Base-by-base conservation (phyloP, 1,284 basidiomycete species). In the Rhodotorula sp. region DNA sequence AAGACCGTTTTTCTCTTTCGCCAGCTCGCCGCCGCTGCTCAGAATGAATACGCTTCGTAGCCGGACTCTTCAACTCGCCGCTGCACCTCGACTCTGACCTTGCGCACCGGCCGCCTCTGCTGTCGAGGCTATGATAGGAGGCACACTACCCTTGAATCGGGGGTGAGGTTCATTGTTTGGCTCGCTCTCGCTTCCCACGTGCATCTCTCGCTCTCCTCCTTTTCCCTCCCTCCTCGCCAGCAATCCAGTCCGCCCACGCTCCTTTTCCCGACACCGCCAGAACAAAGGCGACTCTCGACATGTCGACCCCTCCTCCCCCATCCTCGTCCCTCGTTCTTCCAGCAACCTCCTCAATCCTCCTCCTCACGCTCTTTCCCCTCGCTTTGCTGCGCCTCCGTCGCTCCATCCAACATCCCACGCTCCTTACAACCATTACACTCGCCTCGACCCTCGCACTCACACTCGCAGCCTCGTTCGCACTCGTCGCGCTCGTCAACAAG, bases 401-500 rank as follows among this genome's bases (percentile, higher is more conserved):
- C 34, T 22, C 24, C 5, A 5, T 4, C 5, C 27, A 2, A 6
- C 11, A 3, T 2, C 11, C 39, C 27, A 34, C 19, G 19, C 19
- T 15, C 64, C 13, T 15, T 44, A 10, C 39, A 44, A 17, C 20
- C 34, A 29, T 63, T 20, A 13, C 19, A n/a, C 15, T 34, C 47
- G 29, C 57, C 6, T 63, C 61, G 15, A 59, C 56, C 2, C 5
- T 54, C 1, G 22, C 27, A 15, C n/a, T 48, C 47, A 29, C 44
- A 4, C 32, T 66, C 15, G 19, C 24, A 29, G 64, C 56, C 2
- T 3, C 58, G 0, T 51, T 53, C 15, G 52, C 52, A 8, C 53
- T 70, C 52, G 57, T 60, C 47, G 59, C 68, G 32, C 39, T 70
- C n/a, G 24, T 24, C n/a, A 51, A 52, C 20, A 11, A 46, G 3